Conservation (phyloP, 2,329 filamentous ascomycete genomes). For the Neonectria faginata region DNA sequence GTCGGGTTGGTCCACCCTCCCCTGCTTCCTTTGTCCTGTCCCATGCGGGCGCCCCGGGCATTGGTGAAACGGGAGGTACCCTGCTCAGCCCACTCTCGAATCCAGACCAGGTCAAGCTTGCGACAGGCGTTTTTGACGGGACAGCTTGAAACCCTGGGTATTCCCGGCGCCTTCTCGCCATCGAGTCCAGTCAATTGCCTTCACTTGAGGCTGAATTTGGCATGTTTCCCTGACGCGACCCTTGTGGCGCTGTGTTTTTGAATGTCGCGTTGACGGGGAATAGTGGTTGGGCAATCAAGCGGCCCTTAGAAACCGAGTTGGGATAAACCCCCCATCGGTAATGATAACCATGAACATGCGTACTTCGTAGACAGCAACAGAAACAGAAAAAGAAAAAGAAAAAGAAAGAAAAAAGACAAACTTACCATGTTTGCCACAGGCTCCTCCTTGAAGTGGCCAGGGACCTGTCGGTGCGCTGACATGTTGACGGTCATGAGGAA, state of each 20-base stretch:
- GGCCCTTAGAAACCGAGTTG: conserved; percentile 1
- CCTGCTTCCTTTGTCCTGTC: conserved; percentile 34
- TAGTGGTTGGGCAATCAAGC: conserved; percentile 21
- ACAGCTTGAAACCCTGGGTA: conserved; percentile 34
- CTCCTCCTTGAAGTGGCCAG: conserved; percentile 49
- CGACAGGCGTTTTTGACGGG: conserved; percentile 50
- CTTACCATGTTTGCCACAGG: conserved; percentile 46
- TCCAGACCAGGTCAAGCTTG: conserved; percentile 59
- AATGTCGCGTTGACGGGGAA: conserved; percentile 15
- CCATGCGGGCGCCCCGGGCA: conserved; percentile 53
- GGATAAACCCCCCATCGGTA: not conserved
- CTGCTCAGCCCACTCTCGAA: conserved; percentile 59
- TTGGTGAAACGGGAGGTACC: conserved; percentile 66
- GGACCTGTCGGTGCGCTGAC: conserved; percentile 47
- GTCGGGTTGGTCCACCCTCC: conserved; percentile 41
- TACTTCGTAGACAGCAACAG: conserved; percentile 1
- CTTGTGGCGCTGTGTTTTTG: conserved; percentile 30
- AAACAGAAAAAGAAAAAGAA: conserved; percentile 7
- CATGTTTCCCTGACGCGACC: conserved; percentile 31
- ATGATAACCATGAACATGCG: not conserved
- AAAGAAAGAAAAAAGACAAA: conserved; percentile 24
- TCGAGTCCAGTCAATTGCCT: conserved; percentile 30
- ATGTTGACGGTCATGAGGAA: conserved; percentile 45
- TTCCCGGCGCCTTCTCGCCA: conserved; percentile 36
- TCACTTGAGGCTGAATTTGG: conserved; percentile 44